A percentile compares a stretch with the other conserved stretches of the same genome.
phyloP scores from a whole-genome alignment of 768 basidiomycete genomes.

The Boletus rubroflammeus region DNA sequence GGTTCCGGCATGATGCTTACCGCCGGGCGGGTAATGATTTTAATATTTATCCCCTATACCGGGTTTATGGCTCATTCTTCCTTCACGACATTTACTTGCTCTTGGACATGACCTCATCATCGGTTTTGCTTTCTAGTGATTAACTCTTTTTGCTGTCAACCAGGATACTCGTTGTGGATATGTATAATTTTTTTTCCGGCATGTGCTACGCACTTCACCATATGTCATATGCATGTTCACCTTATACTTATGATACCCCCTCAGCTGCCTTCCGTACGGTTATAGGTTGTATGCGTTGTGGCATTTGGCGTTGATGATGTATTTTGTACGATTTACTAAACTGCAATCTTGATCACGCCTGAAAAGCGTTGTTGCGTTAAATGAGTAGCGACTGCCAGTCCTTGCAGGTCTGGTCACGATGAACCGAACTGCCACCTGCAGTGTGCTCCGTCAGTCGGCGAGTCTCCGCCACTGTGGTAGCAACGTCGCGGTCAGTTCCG shows the following conservation, averaged over 20 bases:
- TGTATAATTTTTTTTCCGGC: not conserved
- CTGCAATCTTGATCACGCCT: too few species aligned
- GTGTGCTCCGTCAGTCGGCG: not conserved
- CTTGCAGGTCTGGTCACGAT: too few species aligned
- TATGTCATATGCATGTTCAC: constrained; percentile 15
- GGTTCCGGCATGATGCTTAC: constrained; percentile 11
- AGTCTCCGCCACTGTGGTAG: not conserved
- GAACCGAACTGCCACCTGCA: not conserved
- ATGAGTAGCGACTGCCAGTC: too few species aligned
- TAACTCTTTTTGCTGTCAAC: constrained; percentile 5
- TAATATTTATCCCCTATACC: constrained; percentile 8
- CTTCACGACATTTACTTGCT: constrained; percentile 8
- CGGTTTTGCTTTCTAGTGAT: constrained; percentile 9
- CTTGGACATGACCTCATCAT: constrained; percentile 12
- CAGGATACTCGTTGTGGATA: constrained; percentile 6
- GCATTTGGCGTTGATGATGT: constrained; percentile 5
- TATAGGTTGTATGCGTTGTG: constrained; percentile 22
- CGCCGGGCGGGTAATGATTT: not conserved
- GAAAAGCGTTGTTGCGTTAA: not conserved
- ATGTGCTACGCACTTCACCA: constrained; percentile 6
- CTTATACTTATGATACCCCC: constrained; percentile 15
- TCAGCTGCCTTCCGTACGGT: constrained; percentile 4
- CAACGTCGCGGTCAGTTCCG: not conserved
- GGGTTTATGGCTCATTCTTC: constrained; percentile 1
- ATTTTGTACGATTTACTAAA: constrained; percentile 6